Base-by-base conservation (phyloP, 495 filamentous ascomycete genomes). In the Podospora pseudocomata region DNA sequence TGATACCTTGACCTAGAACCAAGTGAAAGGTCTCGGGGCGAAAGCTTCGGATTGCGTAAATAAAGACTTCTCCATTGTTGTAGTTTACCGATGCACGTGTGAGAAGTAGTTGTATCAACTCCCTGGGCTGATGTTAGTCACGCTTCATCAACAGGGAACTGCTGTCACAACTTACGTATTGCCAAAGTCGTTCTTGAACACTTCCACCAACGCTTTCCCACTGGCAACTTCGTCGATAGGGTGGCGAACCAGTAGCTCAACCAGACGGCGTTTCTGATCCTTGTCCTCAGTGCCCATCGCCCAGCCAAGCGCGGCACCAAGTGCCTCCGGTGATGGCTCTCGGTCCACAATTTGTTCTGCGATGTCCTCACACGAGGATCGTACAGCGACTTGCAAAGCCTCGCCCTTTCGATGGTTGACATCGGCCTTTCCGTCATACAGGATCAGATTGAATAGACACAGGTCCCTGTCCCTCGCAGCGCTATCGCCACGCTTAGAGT, bases 391-490 rank as follows among this genome's bases (percentile, higher is more conserved):
- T 55, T 80, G 76, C 7, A 83, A 68, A 19, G 78, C 74, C 60
- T 75, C 68, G 1, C 79, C 81, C 11, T 69, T 68, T 18, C 72
- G 72, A 27, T 77, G 65, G 63, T 83, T 74, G 5, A 83, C 71
- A 63, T 83, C 81, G 18, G 80, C 80, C n/a, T 73, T 77, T 4
- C 80, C 80, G 20, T 83, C 71, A 53, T 79, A 67, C 16, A 83
- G 75, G 2, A 83, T 64, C 1, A 75, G 72, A 57, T 71, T 72
- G 6, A 82, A 73, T 1, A 83, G 68, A 28, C 64, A 61, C 62
- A 69, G 75, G 61, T 82, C 78, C 39, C 70, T 68, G 15, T 65
- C 62, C 18, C 55, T 67, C 15, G 30, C 67, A 0, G 61, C 62
- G 26, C 64, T 65, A 53, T 67, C 63, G 9, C 57, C 62, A 20